phyloP scores from a whole-genome alignment of 2,329 filamentous ascomycete genomes.

The Penicillium corylophilum region DNA sequence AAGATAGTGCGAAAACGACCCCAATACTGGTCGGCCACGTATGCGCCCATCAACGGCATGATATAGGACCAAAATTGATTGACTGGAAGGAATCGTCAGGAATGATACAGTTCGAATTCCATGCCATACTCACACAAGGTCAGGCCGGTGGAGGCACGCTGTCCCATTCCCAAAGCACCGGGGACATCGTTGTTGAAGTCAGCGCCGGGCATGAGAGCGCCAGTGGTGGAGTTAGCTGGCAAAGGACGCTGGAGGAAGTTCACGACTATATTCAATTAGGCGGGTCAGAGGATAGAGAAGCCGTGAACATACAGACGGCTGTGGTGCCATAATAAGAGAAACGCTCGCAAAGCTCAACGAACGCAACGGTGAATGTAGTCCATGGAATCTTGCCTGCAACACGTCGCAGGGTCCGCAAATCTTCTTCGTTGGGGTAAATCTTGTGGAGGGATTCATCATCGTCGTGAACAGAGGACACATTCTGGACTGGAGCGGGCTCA shows the following conservation, averaged over 20 bases:
- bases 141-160: slow-evolving; percentile 54
- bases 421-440: slow-evolving; percentile 32
- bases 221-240: slow-evolving; percentile 55
- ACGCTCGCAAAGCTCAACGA: slow-evolving; percentile 73
- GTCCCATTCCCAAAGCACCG: slow-evolving; percentile 60
- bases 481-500: slow-evolving; percentile 5
- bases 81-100: slow-evolving; percentile 29
- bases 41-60: slow-evolving; percentile 59
- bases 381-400: slow-evolving; percentile 54
- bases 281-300: background rate
- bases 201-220: slow-evolving; percentile 33
- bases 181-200: slow-evolving; percentile 29
- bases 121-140: slow-evolving; percentile 42
- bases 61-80: slow-evolving; percentile 64
- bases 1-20: slow-evolving; percentile 71
- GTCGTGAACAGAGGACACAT: background rate
- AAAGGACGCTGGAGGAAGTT: slow-evolving; percentile 62
- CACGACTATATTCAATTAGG: slow-evolving; percentile 45
- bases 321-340: slow-evolving; percentile 75
- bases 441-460: slow-evolving; percentile 9
- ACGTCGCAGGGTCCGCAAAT: slow-evolving; percentile 35
- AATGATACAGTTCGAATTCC: background rate
- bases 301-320: slow-evolving; percentile 57
- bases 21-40: slow-evolving; percentile 66
- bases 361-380: slow-evolving; percentile 67